Percentiles rank a stretch among this genome's conserved stretches.
Conservation (phyloP, 805 yeast genomes). For the Barnettozyma pratensis region DNA sequence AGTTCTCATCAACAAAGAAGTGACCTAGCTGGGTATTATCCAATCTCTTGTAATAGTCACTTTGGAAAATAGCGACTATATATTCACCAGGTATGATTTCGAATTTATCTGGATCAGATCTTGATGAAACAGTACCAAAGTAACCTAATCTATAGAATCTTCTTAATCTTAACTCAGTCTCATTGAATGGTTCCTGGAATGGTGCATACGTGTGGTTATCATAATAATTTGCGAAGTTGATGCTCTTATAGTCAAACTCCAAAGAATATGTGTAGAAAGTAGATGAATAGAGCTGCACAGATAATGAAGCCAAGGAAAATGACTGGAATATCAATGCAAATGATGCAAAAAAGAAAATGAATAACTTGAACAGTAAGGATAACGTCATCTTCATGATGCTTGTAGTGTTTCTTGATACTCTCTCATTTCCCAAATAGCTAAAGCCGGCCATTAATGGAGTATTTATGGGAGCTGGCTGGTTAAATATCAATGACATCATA, state of each 20-base stretch:
- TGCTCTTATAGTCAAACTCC: not conserved
- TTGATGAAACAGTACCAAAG: not conserved
- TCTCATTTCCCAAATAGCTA: no score
- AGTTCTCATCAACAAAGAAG: no score
- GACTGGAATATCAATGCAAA: not conserved
- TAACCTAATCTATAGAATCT: conserved; percentile 1
- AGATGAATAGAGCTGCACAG: not conserved
- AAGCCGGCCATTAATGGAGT: no score
- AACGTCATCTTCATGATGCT: not conserved
- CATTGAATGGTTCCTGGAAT: not conserved
- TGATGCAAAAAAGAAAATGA: not conserved
- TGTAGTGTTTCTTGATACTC: no score
- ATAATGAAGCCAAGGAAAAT: not conserved
- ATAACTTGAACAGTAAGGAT: not conserved
- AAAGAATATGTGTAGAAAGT: not conserved
- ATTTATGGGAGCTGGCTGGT: no score
- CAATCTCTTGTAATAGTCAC: no score
- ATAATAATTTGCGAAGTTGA: not conserved
- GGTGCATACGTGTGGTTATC: not conserved
- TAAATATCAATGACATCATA: no score
- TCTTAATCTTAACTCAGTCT: not conserved
- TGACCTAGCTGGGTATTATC: no score
- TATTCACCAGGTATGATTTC: no score
- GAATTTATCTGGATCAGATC: not conserved
- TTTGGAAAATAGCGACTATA: no score